Conservation (phyloP, 768 basidiomycete genomes). For the Lactarius tabidus region DNA sequence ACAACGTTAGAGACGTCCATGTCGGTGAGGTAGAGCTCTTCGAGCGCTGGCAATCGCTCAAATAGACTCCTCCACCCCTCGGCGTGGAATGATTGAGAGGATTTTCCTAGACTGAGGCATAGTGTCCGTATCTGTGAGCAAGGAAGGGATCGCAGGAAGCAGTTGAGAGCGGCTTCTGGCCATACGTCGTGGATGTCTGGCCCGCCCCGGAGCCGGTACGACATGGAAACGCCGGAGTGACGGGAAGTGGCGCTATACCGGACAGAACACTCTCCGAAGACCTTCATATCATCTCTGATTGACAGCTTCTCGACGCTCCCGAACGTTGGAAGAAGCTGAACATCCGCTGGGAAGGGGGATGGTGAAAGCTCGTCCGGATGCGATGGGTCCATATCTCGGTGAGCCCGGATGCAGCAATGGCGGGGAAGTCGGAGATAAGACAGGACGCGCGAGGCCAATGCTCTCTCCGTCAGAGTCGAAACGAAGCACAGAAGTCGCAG, state of each 20-base stretch:
- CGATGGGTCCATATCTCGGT: slow-evolving; percentile 26
- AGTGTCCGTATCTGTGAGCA: slow-evolving; percentile 19
- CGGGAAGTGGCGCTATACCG: slow-evolving; percentile 24
- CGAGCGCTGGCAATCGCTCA: slow-evolving; percentile 10
- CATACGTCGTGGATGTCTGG: slow-evolving; percentile 10
- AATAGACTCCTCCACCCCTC: slow-evolving; percentile 22
- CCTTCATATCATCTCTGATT: slow-evolving; percentile 19
- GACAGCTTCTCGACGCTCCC: slow-evolving; percentile 17
- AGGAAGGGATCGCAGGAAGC: slow-evolving; percentile 19
- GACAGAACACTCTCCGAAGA: slow-evolving; percentile 19
- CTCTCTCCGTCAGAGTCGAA: slow-evolving; percentile 18
- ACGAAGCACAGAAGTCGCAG: slow-evolving; percentile 23
- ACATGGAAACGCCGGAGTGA: slow-evolving; percentile 22
- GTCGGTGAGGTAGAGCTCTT: slow-evolving; percentile 17
- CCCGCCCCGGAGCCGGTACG: slow-evolving; percentile 18
- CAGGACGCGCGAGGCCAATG: slow-evolving; percentile 17
- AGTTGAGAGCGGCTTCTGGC: slow-evolving; percentile 22
- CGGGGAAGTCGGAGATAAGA: slow-evolving; percentile 19
- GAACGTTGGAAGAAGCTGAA: slow-evolving; percentile 11
- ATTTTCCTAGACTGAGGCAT: slow-evolving; percentile 15
- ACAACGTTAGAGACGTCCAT: slow-evolving; percentile 19
- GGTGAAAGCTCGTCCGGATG: slow-evolving; percentile 19
- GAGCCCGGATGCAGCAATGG: slow-evolving; percentile 20
- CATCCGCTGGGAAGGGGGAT: slow-evolving; percentile 20
- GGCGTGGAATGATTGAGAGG: slow-evolving; percentile 9